Conservation (phyloP, 192 early-diverging fungal genomes). For the Dissophora ornata region DNA sequence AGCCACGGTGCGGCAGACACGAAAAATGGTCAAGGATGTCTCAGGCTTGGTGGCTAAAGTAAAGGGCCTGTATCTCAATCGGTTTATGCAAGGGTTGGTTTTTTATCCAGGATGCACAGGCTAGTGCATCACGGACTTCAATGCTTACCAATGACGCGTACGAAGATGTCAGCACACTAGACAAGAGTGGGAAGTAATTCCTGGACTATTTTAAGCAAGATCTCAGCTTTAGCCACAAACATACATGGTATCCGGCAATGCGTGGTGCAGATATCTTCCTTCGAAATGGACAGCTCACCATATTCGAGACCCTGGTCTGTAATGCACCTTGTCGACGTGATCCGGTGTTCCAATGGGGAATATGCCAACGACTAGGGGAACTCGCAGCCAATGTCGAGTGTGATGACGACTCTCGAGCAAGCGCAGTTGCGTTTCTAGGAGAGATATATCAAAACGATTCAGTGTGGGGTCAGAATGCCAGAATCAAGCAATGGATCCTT, state of each 20-base stretch:
- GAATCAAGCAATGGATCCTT: constrained; percentile 9
- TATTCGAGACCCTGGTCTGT: background rate
- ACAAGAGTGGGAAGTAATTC: constrained; percentile 2
- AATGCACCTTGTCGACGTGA: constrained; percentile 6
- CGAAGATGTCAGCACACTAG: background rate
- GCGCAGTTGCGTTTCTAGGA: constrained; percentile 3
- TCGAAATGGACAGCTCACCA: background rate
- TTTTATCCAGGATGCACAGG: constrained; percentile 2
- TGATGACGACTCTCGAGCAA: background rate
- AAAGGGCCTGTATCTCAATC: background rate
- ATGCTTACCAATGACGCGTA: constrained; percentile 1
- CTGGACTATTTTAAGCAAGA: background rate
- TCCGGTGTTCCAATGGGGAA: constrained; percentile 7
- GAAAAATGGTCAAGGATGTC: background rate
- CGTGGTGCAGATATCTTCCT: constrained; percentile 1
- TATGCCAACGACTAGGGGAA: constrained; percentile 9
- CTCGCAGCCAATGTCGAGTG: background rate
- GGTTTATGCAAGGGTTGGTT: constrained; percentile 6
- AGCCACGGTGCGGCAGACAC: too few species aligned
- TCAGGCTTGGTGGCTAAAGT: constrained; percentile 1
- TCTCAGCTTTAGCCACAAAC: background rate
- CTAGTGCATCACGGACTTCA: background rate
- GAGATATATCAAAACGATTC: constrained; percentile 5
- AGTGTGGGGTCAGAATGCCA: constrained; percentile 1
- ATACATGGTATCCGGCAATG: constrained; percentile 8